Percentiles rank a stretch among this genome's conserved stretches.
These are phyloP conservation scores for Euphorbia schlechtendalii DNA, from an alignment of 441 rosid species.

Conservation along the genomic window DNA sequence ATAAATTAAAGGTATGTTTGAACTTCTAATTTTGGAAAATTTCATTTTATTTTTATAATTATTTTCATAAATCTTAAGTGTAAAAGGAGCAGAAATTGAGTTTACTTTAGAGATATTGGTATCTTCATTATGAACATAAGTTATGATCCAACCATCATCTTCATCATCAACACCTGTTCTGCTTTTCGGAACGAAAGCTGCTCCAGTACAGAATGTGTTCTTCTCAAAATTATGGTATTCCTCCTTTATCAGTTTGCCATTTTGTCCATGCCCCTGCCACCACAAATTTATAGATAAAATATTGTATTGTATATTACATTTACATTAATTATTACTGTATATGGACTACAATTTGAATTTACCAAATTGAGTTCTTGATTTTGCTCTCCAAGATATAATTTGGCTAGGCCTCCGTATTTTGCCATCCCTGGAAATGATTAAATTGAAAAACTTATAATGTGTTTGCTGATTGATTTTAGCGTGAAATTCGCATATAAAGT, in stretches of 20 bases:
- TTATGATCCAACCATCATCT: conserved; percentile 49
- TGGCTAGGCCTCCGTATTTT: conserved; percentile 48
- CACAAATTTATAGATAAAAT: neutral
- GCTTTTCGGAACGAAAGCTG: conserved; percentile 34
- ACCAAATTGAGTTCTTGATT: neutral
- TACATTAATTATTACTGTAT: too few species aligned
- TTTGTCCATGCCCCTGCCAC: conserved; percentile 8
- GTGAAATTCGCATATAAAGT: too few species aligned
- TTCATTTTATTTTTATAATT: too few species aligned
- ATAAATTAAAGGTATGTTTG: too few species aligned
- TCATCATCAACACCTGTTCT: conserved; percentile 26
- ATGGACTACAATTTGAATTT: neutral
- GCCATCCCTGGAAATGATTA: conserved; percentile 28
- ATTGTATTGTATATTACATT: too few species aligned
- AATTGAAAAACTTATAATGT: too few species aligned
- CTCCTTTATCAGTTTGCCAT: conserved; percentile 19
- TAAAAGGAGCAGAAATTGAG: too few species aligned
- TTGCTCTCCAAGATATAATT: conserved; percentile 32
- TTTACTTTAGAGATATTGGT: conserved; percentile 30
- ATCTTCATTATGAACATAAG: conserved; percentile 41
- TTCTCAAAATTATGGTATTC: conserved; percentile 37
- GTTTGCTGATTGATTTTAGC: too few species aligned
- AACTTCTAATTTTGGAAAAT: too few species aligned
- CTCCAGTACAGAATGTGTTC: conserved; percentile 35
- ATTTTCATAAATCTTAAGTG: too few species aligned